Conservation (phyloP, 306 rosid species). For the Pterocarpus macrocarpus region DNA sequence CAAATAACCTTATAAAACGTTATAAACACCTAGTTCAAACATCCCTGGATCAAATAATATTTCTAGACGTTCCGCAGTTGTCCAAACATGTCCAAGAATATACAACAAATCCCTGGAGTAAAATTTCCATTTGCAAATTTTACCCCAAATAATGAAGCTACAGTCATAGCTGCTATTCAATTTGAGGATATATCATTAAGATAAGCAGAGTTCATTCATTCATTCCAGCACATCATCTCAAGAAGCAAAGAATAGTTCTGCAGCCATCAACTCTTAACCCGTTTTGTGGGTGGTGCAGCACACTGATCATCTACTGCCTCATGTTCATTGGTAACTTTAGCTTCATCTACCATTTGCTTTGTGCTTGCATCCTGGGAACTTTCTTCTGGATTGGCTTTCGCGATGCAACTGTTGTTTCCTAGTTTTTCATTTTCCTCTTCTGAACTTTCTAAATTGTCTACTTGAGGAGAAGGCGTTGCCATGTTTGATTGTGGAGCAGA, state of each 20-base stretch:
- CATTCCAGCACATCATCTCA: slow-evolving; percentile 24
- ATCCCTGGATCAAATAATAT: slow-evolving; percentile 39
- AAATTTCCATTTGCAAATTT: slow-evolving; percentile 10
- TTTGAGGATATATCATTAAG: slow-evolving; percentile 41
- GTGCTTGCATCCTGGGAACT: slow-evolving; percentile 48
- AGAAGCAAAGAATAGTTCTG: neutral
- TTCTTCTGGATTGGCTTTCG: slow-evolving; percentile 42
- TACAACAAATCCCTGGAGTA: slow-evolving; percentile 37
- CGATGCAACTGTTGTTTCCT: slow-evolving; percentile 30
- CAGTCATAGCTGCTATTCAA: slow-evolving; percentile 30
- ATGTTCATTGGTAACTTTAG: slow-evolving; percentile 41
- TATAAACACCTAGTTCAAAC: slow-evolving; percentile 18
- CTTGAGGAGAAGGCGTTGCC: slow-evolving; percentile 32
- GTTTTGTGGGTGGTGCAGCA: slow-evolving; percentile 62
- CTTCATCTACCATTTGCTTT: slow-evolving; percentile 56
- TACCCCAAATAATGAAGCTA: slow-evolving; percentile 42
- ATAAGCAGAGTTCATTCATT: slow-evolving; percentile 37
- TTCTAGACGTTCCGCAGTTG: slow-evolving; percentile 37
- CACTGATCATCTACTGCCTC: slow-evolving; percentile 41
- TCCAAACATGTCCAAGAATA: slow-evolving; percentile 43
- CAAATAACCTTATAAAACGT: slow-evolving; percentile 30
- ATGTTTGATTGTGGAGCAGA: slow-evolving; percentile 40
- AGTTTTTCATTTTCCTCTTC: slow-evolving; percentile 40
- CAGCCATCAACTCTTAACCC: slow-evolving; percentile 58
- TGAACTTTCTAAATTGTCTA: slow-evolving; percentile 45